These are phyloP conservation scores for Ustilago curta DNA, from an alignment of 1,284 basidiomycete species.

Conservation along the genomic window DNA sequence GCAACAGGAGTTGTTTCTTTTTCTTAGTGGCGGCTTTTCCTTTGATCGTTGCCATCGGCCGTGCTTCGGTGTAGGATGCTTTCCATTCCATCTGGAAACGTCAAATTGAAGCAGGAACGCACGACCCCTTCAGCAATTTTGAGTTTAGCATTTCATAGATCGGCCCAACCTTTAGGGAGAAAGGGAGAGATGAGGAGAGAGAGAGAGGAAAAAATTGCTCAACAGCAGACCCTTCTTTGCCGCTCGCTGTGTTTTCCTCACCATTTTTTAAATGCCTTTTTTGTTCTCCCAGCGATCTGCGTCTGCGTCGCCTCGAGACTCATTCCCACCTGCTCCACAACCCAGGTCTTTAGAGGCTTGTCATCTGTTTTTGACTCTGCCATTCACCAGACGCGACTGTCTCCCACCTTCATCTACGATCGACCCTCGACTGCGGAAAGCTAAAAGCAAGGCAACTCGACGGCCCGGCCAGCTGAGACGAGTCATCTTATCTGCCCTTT, in stretches of 20 bases:
- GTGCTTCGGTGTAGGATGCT: too few species aligned
- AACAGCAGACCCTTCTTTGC: slow-evolving; percentile 2
- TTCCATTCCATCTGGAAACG: too few species aligned
- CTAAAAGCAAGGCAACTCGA: neutral
- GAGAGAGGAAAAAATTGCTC: too few species aligned
- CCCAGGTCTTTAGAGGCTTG: too few species aligned
- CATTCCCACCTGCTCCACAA: neutral
- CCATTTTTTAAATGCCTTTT: neutral
- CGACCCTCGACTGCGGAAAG: neutral
- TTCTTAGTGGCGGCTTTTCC: too few species aligned
- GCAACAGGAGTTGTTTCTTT: too few species aligned
- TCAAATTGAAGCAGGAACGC: too few species aligned
- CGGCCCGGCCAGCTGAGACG: neutral
- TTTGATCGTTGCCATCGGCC: too few species aligned
- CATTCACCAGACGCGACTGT: neutral
- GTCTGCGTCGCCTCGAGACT: slow-evolving; percentile 2
- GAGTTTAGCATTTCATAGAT: too few species aligned
- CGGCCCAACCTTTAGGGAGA: too few species aligned
- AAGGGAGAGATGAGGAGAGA: too few species aligned
- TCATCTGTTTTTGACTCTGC: neutral
- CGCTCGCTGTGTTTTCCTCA: neutral
- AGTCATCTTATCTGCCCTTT: neutral
- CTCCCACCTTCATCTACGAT: neutral
- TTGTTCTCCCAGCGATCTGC: slow-evolving; percentile 3
- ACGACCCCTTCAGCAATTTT: too few species aligned